phyloP scores from a whole-genome alignment of 202 grass and related monocot species.

The Alloteropsis angusta region DNA sequence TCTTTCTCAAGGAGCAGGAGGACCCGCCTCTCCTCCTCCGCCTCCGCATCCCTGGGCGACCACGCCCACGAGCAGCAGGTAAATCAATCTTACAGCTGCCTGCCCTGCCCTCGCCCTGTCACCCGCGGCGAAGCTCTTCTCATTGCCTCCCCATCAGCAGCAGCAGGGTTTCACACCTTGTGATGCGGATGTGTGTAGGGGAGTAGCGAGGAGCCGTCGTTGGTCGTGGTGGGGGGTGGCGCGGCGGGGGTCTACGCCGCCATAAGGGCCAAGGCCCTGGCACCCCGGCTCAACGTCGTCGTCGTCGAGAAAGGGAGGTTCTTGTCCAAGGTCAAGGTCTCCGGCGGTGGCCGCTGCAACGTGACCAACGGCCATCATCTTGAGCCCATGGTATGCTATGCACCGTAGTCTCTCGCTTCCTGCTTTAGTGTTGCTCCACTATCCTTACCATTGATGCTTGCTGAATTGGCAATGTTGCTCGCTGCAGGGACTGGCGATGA shows the following conservation, averaged over 20 bases:
- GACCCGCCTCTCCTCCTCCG: background rate
- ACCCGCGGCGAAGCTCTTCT: background rate
- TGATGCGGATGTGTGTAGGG: background rate
- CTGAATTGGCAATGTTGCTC: background rate
- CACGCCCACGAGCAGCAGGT: background rate
- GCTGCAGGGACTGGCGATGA: conserved; percentile 47
- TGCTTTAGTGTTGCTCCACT: background rate
- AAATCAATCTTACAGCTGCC: background rate
- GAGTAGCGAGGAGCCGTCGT: conserved; percentile 19
- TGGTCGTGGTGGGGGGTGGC: conserved; percentile 79
- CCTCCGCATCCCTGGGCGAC: background rate
- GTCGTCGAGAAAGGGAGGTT: conserved; percentile 81
- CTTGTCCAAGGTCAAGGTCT: conserved; percentile 88
- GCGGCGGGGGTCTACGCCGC: conserved; percentile 83
- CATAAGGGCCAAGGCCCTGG: conserved; percentile 63
- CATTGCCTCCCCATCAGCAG: background rate
- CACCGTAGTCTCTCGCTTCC: background rate
- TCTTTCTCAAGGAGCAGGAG: background rate
- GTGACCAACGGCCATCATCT: conserved; percentile 80
- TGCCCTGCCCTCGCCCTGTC: background rate
- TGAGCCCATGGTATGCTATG: conserved; percentile 42
- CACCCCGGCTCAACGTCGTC: conserved; percentile 60
- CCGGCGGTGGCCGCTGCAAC: conserved; percentile 87
- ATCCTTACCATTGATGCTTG: background rate
- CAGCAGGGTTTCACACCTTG: background rate